phyloP scores from a whole-genome alignment of 2,329 filamentous ascomycete species.

The Claviceps spartinae region DNA sequence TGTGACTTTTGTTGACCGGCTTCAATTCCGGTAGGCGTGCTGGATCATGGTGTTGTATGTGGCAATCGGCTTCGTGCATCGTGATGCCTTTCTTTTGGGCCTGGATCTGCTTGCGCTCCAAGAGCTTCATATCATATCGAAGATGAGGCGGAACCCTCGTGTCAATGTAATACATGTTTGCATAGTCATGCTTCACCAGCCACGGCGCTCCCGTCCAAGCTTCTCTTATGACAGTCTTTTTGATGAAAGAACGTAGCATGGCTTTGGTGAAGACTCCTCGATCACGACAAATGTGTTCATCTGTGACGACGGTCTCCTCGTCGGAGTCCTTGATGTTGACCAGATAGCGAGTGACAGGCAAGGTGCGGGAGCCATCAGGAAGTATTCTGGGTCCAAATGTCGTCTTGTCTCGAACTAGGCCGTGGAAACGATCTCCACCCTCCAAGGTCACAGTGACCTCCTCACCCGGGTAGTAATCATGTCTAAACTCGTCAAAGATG shows the following conservation, averaged over 20 bases:
- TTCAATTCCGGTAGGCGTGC: slow-evolving; percentile 59
- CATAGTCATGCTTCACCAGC: slow-evolving; percentile 80
- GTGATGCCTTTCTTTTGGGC: slow-evolving; percentile 46
- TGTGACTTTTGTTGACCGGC: slow-evolving; percentile 56
- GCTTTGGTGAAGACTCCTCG: slow-evolving; percentile 90
- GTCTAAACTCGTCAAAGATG: slow-evolving; percentile 67
- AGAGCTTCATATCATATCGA: slow-evolving; percentile 64
- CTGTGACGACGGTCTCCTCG: slow-evolving; percentile 66
- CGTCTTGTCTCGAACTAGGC: slow-evolving; percentile 73
- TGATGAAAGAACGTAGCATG: slow-evolving; percentile 85
- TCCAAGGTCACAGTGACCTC: slow-evolving; percentile 59
- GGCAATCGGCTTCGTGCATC: slow-evolving; percentile 29
- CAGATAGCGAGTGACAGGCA: slow-evolving; percentile 66
- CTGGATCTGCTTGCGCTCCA: slow-evolving; percentile 61
- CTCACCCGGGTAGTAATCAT: slow-evolving; percentile 84
- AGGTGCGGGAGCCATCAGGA: slow-evolving; percentile 55
- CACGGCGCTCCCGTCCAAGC: slow-evolving; percentile 94
- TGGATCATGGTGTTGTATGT: slow-evolving; percentile 27
- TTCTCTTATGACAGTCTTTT: slow-evolving; percentile 83
- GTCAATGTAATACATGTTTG: slow-evolving; percentile 71
- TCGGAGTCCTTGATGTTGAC: slow-evolving; percentile 59
- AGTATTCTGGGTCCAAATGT: slow-evolving; percentile 48
- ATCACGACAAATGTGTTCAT: slow-evolving; percentile 72
- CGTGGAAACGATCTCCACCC: slow-evolving; percentile 56
- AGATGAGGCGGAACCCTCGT: slow-evolving; percentile 75